Percentiles rank a stretch among this genome's conserved stretches.
phyloP scores from a whole-genome alignment of 192 early-diverging fungal genomes.

The Coemansia sp. region DNA sequence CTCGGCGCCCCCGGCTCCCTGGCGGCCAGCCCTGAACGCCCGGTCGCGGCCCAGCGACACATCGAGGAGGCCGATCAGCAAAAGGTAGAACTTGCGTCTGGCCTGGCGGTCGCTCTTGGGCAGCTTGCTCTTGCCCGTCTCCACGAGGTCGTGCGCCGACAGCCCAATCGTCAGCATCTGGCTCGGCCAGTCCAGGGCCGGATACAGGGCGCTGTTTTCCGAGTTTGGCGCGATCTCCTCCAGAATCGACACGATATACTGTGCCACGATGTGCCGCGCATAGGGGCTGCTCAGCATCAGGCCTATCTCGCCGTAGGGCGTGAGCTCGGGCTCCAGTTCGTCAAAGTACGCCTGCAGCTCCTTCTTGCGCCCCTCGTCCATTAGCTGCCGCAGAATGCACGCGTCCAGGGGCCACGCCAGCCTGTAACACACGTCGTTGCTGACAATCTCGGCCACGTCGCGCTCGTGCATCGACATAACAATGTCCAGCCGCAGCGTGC shows the following conservation, averaged over 20 bases:
- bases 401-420: slow-evolving; percentile 41
- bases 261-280: slow-evolving; percentile 30
- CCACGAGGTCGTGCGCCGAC: slow-evolving; percentile 15
- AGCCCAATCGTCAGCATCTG: slow-evolving; percentile 35
- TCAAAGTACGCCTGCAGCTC: slow-evolving; percentile 42
- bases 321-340: slow-evolving; percentile 12
- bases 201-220: slow-evolving; percentile 18
- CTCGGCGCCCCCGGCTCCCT: background rate
- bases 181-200: slow-evolving; percentile 21
- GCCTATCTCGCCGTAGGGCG: slow-evolving; percentile 43
- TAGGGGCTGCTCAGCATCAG: slow-evolving; percentile 45
- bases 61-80: slow-evolving; percentile 15
- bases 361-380: slow-evolving; percentile 25
- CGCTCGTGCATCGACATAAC: slow-evolving; percentile 37
- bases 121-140: slow-evolving; percentile 11
- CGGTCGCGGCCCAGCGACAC: slow-evolving; percentile 14
- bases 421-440: slow-evolving; percentile 30
- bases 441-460: slow-evolving; percentile 14
- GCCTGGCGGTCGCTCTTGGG: slow-evolving; percentile 12
- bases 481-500: slow-evolving; percentile 38
- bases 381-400: slow-evolving; percentile 24
- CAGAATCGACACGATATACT: slow-evolving; percentile 27
- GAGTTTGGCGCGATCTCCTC: slow-evolving; percentile 27
- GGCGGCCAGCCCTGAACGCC: background rate
- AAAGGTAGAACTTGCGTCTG: slow-evolving; percentile 17